Percentiles rank a stretch among this genome's conserved stretches.
phyloP scores from a whole-genome alignment of 179 eudicot genomes.

The Spergularia azorica region DNA sequence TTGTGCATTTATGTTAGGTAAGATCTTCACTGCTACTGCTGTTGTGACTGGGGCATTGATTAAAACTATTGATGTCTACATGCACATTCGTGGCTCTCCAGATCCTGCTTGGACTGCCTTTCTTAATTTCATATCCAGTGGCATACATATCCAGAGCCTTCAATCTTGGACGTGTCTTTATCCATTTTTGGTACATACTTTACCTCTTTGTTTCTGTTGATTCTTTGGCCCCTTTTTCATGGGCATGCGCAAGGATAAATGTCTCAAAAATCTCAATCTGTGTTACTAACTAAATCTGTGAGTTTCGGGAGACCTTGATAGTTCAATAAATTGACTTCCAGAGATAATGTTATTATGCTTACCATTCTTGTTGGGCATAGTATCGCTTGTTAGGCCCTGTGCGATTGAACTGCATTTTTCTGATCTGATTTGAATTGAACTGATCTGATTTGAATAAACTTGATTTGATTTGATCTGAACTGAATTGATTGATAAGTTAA shows the following conservation, averaged over 20 bases:
- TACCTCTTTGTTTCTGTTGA: constrained; percentile 17
- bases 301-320: neutral
- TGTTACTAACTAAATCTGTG: no score
- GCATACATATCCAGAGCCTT: constrained; percentile 86
- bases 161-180: constrained; percentile 96
- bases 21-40: constrained; percentile 37
- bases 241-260: neutral
- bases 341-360: neutral
- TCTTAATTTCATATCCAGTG: constrained; percentile 64
- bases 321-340: neutral
- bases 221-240: neutral
- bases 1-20: constrained; percentile 40
- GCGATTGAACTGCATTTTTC: no score
- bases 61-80: constrained; percentile 32
- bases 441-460: no score
- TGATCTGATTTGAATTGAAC: no score
- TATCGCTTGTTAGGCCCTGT: no score
- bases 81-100: constrained; percentile 56
- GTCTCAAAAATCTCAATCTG: neutral
- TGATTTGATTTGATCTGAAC: no score
- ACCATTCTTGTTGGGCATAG: constrained; percentile 5
- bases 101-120: constrained; percentile 87
- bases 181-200: constrained; percentile 83
- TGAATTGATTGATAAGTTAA: no score
- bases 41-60: constrained; percentile 35